Conservation (phyloP, 352 stramenopile genomes). For the Phytopythium ostracodes region DNA sequence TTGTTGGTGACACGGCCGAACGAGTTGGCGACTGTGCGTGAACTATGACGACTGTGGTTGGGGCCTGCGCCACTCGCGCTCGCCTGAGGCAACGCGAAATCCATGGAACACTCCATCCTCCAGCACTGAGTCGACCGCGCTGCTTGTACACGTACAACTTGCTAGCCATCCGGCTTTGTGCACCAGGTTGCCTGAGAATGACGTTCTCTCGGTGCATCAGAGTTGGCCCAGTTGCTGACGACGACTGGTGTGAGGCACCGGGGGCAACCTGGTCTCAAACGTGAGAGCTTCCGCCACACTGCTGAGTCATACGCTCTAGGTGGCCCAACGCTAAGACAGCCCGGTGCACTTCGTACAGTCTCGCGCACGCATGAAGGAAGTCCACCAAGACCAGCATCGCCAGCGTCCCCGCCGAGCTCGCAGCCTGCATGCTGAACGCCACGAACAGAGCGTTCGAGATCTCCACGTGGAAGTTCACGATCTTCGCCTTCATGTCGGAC, state of each 20-base stretch:
- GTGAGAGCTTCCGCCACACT: too few species aligned
- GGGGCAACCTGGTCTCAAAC: too few species aligned
- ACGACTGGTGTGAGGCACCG: too few species aligned
- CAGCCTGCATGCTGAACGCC: constrained; percentile 34
- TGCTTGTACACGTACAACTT: neutral
- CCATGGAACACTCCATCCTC: neutral
- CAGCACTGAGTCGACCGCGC: neutral
- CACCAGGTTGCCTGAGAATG: neutral
- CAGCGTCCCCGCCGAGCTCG: constrained; percentile 23
- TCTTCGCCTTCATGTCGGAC: constrained; percentile 21
- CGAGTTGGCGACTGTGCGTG: neutral
- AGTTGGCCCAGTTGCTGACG: neutral
- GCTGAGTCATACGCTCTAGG: neutral
- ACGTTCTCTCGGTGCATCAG: neutral
- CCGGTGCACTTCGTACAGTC: constrained; percentile 12
- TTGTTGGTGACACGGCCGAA: neutral
- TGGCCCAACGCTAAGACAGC: constrained; percentile 7
- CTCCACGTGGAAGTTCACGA: constrained; percentile 41
- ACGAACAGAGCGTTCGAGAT: constrained; percentile 44
- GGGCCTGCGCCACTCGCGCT: neutral
- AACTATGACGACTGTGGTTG: neutral
- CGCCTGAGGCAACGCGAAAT: neutral
- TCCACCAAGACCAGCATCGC: constrained; percentile 20
- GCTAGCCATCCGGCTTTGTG: neutral
- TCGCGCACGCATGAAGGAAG: constrained; percentile 10